These are phyloP conservation scores for Claviceps humidiphila DNA, from an alignment of 2,329 filamentous ascomycete genomes.

Conservation along the genomic window DNA sequence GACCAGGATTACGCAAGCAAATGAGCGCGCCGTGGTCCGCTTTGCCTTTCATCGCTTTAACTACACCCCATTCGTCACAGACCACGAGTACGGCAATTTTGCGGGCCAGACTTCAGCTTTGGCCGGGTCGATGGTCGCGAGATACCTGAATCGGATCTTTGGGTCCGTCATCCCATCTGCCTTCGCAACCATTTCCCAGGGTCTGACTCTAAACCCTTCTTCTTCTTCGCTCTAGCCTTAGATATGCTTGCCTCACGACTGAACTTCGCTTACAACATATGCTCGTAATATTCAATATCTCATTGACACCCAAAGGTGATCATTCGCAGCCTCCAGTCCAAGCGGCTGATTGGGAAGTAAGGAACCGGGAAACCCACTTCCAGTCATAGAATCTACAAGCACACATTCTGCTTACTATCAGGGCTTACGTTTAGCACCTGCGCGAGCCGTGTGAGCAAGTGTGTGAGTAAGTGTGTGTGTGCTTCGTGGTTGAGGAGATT, in stretches of 20 bases:
- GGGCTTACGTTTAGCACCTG: slow-evolving; percentile 13
- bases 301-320: background rate
- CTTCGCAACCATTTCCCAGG: slow-evolving; percentile 1
- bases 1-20: slow-evolving; percentile 6
- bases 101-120: slow-evolving; percentile 5
- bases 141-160: slow-evolving; percentile 4
- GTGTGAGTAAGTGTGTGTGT: slow-evolving; percentile 18
- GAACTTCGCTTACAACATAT: slow-evolving; percentile 3
- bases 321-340: slow-evolving; percentile 8
- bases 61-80: slow-evolving; percentile 3
- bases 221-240: background rate
- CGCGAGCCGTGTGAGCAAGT: slow-evolving; percentile 32
- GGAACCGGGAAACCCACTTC: background rate
- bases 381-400: slow-evolving; percentile 3
- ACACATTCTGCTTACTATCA: slow-evolving; percentile 5
- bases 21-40: background rate
- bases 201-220: slow-evolving; percentile 1
- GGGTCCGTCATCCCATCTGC: slow-evolving; percentile 2
- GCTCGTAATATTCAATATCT: slow-evolving; percentile 1
- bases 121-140: slow-evolving; percentile 6
- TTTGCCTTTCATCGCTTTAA: background rate
- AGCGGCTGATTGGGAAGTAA: background rate
- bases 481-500: slow-evolving; percentile 5
- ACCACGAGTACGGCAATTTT: slow-evolving; percentile 2
- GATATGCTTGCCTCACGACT: slow-evolving; percentile 5